Conservation (phyloP, 2,329 filamentous ascomycete genomes). For the Ustilaginoidea virens region DNA sequence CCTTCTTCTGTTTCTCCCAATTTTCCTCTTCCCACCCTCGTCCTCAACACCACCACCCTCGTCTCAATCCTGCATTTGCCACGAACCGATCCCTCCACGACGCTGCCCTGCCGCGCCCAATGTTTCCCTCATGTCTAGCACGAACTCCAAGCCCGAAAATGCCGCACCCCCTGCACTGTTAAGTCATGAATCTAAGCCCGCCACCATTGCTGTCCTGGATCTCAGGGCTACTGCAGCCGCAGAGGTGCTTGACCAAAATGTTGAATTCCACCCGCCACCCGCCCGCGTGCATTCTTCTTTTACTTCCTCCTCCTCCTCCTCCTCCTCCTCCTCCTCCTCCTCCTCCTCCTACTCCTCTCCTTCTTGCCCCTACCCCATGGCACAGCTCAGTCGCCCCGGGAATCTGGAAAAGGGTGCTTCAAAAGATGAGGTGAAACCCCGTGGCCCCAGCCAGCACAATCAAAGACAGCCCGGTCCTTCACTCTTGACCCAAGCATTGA, state of each 20-base stretch:
- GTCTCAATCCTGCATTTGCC: slow-evolving; percentile 7
- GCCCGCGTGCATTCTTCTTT: slow-evolving; percentile 1
- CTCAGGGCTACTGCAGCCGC: slow-evolving; percentile 1
- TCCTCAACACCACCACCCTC: slow-evolving; percentile 9
- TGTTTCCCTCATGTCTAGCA: slow-evolving; percentile 44
- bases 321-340: too few relatives aligned
- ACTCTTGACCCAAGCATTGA: slow-evolving; percentile 40
- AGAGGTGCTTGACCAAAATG: slow-evolving; percentile 8
- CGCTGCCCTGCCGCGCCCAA: slow-evolving; percentile 24
- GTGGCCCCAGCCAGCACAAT: slow-evolving; percentile 21
- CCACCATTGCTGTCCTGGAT: slow-evolving; percentile 4
- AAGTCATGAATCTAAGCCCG: slow-evolving; percentile 13
- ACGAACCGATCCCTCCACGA: slow-evolving; percentile 10
- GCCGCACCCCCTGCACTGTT: slow-evolving; percentile 33
- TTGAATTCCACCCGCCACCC: slow-evolving; percentile 1
- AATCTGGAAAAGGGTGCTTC: slow-evolving; percentile 1
- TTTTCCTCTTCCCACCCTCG: slow-evolving; percentile 7
- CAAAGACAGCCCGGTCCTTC: slow-evolving; percentile 31
- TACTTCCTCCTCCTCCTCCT: too few relatives aligned
- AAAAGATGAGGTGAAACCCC: slow-evolving; percentile 27
- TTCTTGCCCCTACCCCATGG: too few relatives aligned
- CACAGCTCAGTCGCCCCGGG: slow-evolving; percentile 2
- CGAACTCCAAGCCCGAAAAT: slow-evolving; percentile 35
- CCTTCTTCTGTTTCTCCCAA: slow-evolving; percentile 1
- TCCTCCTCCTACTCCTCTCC: too few relatives aligned